phyloP scores from a whole-genome alignment of 2,329 filamentous ascomycete genomes.

The Thielaviopsis ethacetica region DNA sequence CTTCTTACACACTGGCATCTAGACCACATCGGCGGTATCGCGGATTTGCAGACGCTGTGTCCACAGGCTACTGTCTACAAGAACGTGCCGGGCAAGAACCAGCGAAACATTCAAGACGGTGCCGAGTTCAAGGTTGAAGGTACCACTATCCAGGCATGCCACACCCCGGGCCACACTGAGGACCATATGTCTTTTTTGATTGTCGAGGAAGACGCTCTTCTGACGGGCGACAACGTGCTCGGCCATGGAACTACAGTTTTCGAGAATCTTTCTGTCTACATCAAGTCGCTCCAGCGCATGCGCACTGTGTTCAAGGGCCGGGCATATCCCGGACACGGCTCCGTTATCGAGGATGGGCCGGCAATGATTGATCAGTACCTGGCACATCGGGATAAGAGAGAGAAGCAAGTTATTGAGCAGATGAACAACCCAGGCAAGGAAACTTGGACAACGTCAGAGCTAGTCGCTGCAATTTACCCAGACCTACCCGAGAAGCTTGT shows the following conservation, averaged over 20 bases:
- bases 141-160: constrained; percentile 48
- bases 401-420: constrained; percentile 57
- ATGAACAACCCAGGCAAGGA: constrained; percentile 23
- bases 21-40: constrained; percentile 68
- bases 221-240: constrained; percentile 78
- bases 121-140: constrained; percentile 41
- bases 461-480: constrained; percentile 78
- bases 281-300: constrained; percentile 56
- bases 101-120: constrained; percentile 29
- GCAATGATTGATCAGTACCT: constrained; percentile 71
- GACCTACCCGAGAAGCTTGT: constrained; percentile 64
- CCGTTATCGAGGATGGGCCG: constrained; percentile 56
- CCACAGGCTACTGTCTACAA: constrained; percentile 50
- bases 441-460: constrained; percentile 55
- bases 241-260: constrained; percentile 79
- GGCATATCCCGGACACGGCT: constrained; percentile 80
- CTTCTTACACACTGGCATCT: constrained; percentile 86
- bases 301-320: constrained; percentile 40
- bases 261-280: constrained; percentile 55
- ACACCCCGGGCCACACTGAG: constrained; percentile 51
- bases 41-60: constrained; percentile 48
- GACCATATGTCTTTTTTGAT: constrained; percentile 73
- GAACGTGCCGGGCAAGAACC: constrained; percentile 34
- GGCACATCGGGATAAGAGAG: constrained; percentile 59
- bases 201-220: constrained; percentile 65